Evolutionary conservation across 2,329 filamentous ascomycete species (phyloP), one percentile per base, ranked within the genome.

Genomic region (Ceratocystis lukuohia): DNA sequence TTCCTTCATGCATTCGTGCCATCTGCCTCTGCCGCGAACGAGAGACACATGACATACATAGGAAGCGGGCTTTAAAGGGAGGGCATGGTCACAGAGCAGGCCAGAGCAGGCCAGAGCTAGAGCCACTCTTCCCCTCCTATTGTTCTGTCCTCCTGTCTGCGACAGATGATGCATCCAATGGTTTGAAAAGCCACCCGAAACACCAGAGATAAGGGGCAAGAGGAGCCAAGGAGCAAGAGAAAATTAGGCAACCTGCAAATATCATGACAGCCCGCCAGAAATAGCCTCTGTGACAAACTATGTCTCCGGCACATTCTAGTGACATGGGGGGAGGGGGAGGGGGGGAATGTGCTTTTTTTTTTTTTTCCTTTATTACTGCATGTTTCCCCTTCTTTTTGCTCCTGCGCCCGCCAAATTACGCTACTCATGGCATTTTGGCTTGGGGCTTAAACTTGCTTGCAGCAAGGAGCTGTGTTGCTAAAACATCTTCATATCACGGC

Each of bases 161-260:
- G 28, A 59, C 53, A 59, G 30, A 33, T 33, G 25, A 59, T 59
- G 53, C 53, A 59, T 59, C 28, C 17, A 6, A 30, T 59, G 53
- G 53, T 59, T 59, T 59, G 53, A 59, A 33, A 59, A 59, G 53
- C 28, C 53, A 59, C 22, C 53, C 53, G 53, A 59, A 59, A 59
- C 53, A 30, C 33, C 53, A 37, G 33, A 5, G 12, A 17, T 6
- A 30, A 50, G 46, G 46, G 46, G 46, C 46, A 50, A 50, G n/a
- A 50, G 53, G 12, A 59, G 53, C 53, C 17, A 33, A 33, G n/a
- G 12, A 33, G 20, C 8, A n/a, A 28, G 48, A 20, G 8, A 8
- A 53, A 53, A 25, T 50, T 20, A 57, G 53, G 17, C 53, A 28
- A 37, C 22, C 53, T 17, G 53, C 6, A 57, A 30, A 57, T 57